Conservation (phyloP, 2,329 filamentous ascomycete species). For the Xylaria sp. region DNA sequence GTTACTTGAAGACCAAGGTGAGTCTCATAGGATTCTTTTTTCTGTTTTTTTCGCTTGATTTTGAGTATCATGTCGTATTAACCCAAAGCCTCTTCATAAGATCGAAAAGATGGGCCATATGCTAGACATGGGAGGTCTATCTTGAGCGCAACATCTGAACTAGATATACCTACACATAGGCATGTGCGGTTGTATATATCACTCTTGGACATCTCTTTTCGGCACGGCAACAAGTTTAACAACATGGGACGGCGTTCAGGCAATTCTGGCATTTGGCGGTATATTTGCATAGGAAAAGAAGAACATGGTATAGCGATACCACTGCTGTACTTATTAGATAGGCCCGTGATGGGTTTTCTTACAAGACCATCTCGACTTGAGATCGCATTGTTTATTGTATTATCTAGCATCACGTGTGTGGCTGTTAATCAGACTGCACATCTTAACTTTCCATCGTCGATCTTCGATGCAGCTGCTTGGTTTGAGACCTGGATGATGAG, state of each 20-base stretch:
- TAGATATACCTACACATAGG: constrained; percentile 2
- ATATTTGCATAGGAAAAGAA: constrained; percentile 1
- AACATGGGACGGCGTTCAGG: constrained; percentile 13
- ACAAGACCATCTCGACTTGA: neutral
- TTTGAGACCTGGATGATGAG: no score
- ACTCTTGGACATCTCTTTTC: constrained; percentile 1
- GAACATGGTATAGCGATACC: neutral
- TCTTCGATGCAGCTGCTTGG: no score
- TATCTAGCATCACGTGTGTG: neutral
- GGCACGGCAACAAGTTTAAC: neutral
- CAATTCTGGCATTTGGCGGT: neutral
- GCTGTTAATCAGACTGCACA: neutral
- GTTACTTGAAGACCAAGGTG: constrained; percentile 92
- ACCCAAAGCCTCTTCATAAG: constrained; percentile 37
- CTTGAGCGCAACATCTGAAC: neutral
- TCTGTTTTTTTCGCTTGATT: neutral
- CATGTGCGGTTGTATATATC: constrained; percentile 3
- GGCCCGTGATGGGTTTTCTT: neutral
- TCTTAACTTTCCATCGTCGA: no score
- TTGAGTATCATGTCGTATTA: constrained; percentile 1
- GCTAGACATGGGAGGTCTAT: constrained; percentile 49
- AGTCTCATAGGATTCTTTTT: constrained; percentile 28
- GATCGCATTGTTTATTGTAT: neutral
- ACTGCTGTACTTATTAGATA: neutral
- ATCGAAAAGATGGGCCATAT: constrained; percentile 87